Percentiles rank a stretch among this genome's conserved stretches.
Evolutionary conservation across 2,329 filamentous ascomycete species (phyloP).

Genomic region (Tolypocladium paradoxum): DNA sequence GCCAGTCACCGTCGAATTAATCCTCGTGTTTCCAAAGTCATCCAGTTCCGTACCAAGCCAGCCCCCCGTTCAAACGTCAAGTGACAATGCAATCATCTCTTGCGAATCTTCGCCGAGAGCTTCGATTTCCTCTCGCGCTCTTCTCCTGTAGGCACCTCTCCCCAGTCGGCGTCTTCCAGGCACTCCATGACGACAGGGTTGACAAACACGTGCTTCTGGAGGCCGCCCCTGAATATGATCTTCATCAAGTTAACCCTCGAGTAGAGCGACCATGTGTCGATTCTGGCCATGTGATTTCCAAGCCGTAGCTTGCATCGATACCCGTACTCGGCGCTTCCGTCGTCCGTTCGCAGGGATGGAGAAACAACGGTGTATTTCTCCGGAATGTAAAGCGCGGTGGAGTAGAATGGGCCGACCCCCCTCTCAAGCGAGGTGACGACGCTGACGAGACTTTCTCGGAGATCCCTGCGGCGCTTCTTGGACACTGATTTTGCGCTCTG

Average conservation of each 20-base stretch:
- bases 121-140: conserved; percentile 4
- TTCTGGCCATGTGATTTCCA: conserved; percentile 30
- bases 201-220: conserved; percentile 25
- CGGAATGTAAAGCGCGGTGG: conserved; percentile 31
- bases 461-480: conserved; percentile 34
- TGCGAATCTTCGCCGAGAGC: conserved; percentile 8
- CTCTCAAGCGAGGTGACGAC: conserved; percentile 44
- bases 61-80: neutral
- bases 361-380: conserved; percentile 32
- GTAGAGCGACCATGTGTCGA: conserved; percentile 41
- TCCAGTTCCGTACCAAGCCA: neutral
- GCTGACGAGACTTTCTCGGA: conserved; percentile 38
- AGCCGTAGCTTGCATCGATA: conserved; percentile 42
- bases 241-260: conserved; percentile 37
- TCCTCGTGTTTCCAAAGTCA: neutral
- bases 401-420: conserved; percentile 43
- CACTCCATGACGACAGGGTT: conserved; percentile 28
- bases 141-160: conserved; percentile 8
- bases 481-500: conserved; percentile 38
- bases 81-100: conserved; percentile 6
- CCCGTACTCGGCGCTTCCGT: conserved; percentile 37
- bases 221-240: conserved; percentile 34
- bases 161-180: conserved; percentile 25
- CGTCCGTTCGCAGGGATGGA: conserved; percentile 27
- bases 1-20: neutral